These are phyloP conservation scores for Amanita thiersii DNA, from an alignment of 768 basidiomycete species.

Conservation along the genomic window DNA sequence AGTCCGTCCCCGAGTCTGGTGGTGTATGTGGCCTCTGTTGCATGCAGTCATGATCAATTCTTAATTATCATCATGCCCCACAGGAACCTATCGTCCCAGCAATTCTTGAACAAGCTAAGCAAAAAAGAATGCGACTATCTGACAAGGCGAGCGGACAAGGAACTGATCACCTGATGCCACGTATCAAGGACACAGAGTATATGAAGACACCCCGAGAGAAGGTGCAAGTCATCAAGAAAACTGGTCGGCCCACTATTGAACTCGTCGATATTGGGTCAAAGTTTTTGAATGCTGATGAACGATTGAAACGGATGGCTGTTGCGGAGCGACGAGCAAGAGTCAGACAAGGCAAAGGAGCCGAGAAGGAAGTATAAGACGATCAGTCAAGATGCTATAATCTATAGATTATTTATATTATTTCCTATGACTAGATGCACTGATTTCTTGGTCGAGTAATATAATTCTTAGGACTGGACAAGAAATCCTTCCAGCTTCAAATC, in stretches of 20 bases:
- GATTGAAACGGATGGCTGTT: slow-evolving; percentile 37
- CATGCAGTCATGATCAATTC: slow-evolving; percentile 3
- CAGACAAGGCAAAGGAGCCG: slow-evolving; percentile 16
- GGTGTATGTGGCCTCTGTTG: slow-evolving; percentile 32
- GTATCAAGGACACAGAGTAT: slow-evolving; percentile 25
- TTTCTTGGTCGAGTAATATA: slow-evolving; percentile 5
- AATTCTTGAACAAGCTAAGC: slow-evolving; percentile 41
- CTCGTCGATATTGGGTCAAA: slow-evolving; percentile 72
- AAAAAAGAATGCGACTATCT: slow-evolving; percentile 26
- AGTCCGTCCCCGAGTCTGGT: slow-evolving; percentile 62
- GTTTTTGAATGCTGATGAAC: slow-evolving; percentile 54
- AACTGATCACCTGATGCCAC: slow-evolving; percentile 31
- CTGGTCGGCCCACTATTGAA: slow-evolving; percentile 46
- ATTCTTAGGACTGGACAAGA: slow-evolving; percentile 9
- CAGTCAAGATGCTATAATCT: slow-evolving; percentile 3
- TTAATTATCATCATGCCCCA: slow-evolving; percentile 2
- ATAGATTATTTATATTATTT: slow-evolving; percentile 5
- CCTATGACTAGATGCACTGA: slow-evolving; percentile 1
- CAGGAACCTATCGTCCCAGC: slow-evolving; percentile 61
- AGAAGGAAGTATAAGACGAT: slow-evolving; percentile 14
- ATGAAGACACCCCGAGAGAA: slow-evolving; percentile 27
- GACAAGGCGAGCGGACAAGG: slow-evolving; percentile 26
- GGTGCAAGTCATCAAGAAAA: slow-evolving; percentile 28
- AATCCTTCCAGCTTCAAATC: slow-evolving; percentile 41
- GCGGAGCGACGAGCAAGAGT: slow-evolving; percentile 37